A percentile compares a stretch with the other conserved stretches of the same genome.
Evolutionary conservation across 2,329 filamentous ascomycete genomes (phyloP).

Genomic region (Fusarium sp.): DNA sequence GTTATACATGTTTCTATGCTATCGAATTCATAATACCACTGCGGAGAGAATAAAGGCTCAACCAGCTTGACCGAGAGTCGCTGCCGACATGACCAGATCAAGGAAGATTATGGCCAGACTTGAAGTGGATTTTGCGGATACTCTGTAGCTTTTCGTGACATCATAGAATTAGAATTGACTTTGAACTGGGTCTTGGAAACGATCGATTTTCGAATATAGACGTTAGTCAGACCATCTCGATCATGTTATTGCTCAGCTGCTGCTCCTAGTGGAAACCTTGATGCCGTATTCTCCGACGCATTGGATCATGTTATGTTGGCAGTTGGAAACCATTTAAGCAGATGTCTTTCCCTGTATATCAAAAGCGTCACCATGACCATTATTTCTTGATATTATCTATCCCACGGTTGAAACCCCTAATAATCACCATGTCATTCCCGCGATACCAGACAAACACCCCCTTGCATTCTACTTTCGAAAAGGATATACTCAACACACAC

Average conservation of each 20-base stretch:
- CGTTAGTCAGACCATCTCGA: not conserved
- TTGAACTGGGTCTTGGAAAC: constrained; percentile 1
- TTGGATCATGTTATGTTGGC: constrained; percentile 4
- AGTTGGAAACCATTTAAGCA: not conserved
- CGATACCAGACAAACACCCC: constrained; percentile 42
- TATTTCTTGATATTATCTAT: not conserved
- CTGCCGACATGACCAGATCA: constrained; percentile 13
- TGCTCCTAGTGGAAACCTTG: constrained; percentile 11
- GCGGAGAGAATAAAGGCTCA: no score
- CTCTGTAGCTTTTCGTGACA: constrained; percentile 22
- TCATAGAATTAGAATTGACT: constrained; percentile 32
- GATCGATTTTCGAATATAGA: constrained; percentile 28
- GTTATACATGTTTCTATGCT: no score
- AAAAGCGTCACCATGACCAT: not conserved
- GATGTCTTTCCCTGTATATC: not conserved
- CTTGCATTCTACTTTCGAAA: constrained; percentile 47
- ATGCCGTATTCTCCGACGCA: constrained; percentile 18
- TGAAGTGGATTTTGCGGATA: constrained; percentile 19
- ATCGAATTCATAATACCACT: no score
- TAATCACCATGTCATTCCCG: constrained; percentile 32
- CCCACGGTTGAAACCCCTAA: fast-evolving
- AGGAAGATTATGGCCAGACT: constrained; percentile 1
- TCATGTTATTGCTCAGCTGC: constrained; percentile 1
- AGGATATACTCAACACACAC: constrained; percentile 62
- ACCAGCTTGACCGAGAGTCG: constrained; percentile 4